Base-by-base conservation (phyloP, 2,329 filamentous ascomycete genomes). In the Nannizziopsis barbatae region DNA sequence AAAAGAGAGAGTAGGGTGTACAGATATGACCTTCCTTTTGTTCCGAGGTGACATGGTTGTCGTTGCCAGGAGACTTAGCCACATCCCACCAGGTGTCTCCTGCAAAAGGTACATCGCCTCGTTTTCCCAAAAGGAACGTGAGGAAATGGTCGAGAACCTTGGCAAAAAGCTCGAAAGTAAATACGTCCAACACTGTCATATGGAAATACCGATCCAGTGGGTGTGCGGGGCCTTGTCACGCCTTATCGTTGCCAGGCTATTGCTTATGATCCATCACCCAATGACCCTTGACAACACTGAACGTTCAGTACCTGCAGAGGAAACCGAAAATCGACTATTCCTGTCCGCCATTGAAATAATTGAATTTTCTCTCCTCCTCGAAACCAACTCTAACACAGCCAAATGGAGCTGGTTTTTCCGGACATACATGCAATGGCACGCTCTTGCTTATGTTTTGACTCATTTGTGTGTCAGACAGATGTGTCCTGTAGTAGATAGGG, bases 171-270 rank as follows among this genome's bases (percentile, higher is more conserved):
- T 80, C 11, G 75, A 80, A 55, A 63, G 72, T 35, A 73, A 72
- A 47, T 79, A 79, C 54, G 64, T 80, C 15, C 65, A 65, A 33
- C 68, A 79, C 49, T 73, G 73, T 45, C 64, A 75, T 49, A 70
- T 72, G 58, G 66, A 53, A 14, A 63, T 76, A 40, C 71, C 75
- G 0, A 66, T 86, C 1, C 80, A 80, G 53, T 86, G 82, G 80
- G 76, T 84, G 20, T 76, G 76, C 6, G 80, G 78, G 3, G 83
- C 83, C 22, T 72, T 86, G 18, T 75, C 79, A 2, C 77, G 83
- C 8, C 71, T 90, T 30, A 79, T 89, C 53, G 77, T 88, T 66
- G 80, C 81, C 45, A 90, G 88, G 65, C 79, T 88, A 71, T 86
- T 81, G 68, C 72, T 92, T 32, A 75, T 88, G 51, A 75, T 86